Evolutionary conservation across 1,284 basidiomycete species (phyloP), one percentile per base, ranked within the genome.

Genomic region (Ganoderma lingzhi): DNA sequence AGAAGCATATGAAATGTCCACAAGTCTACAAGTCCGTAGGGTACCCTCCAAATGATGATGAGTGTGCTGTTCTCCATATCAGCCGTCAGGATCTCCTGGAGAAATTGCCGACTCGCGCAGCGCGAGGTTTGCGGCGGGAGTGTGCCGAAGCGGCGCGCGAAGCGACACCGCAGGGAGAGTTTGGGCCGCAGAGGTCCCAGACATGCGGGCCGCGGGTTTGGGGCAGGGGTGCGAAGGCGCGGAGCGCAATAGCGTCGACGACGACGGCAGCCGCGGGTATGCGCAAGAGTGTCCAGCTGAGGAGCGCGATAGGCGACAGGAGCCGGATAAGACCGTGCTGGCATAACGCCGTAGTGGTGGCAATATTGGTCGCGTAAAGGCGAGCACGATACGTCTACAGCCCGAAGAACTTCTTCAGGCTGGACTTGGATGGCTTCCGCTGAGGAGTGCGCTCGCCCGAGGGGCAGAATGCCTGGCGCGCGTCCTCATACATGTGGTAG

Each of bases 401-500:
- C 63, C 75, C 62, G 60, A 75, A 71, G 39, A 75, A 63, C 71
- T 75, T 78, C 73, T 73, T 75, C 69, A 76, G 68, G 58, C 74
- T 70, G 64, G 69, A 68, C 64, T 68, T 71, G 55, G 71, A 72
- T 44, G 72, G 69, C 65, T 73, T 76, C 63, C 62, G 64, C 44
- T 51, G 64, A 48, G 58, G 67, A 42, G 61, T 56, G 69, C 70
- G 67, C 68, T 67, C 65, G 69, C 53, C 56, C 70, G 67, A 70
- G 61, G 70, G 70, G 19, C 9, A n/a, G 35, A 71, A 60, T 71
- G 63, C 73, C 56, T 70, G 66, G 48, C 73, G 71, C n/a, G 76
- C 71, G 41, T 77, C 76, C 58, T 77, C 76, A 67, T 74, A 76
- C 68, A 76, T 71, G 63, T 70, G 63, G 64, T 78, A 74, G 45